phyloP scores from a whole-genome alignment of 495 filamentous ascomycete species.

The Xylaria nigripes region DNA sequence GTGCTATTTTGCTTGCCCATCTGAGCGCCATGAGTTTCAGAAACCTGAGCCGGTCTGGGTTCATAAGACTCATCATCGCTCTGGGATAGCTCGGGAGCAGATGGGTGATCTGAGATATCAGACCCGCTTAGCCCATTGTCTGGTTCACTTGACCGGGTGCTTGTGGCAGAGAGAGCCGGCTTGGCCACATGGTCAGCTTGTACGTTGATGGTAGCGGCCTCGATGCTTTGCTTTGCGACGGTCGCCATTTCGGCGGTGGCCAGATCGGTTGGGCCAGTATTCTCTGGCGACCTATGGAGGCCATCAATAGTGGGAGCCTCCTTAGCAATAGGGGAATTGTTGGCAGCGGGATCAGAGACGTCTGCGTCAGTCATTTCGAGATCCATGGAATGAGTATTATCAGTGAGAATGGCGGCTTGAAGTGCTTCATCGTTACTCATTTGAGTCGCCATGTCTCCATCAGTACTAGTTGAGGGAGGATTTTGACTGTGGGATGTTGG shows the following conservation, averaged over 20 bases:
- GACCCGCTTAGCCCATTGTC: conserved; percentile 1
- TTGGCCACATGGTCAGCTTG: neutral
- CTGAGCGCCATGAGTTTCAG: neutral
- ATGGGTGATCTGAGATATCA: conserved; percentile 1
- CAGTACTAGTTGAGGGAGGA: conserved; percentile 2
- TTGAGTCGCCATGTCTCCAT: conserved; percentile 15
- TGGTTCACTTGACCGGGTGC: neutral
- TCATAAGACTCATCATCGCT: conserved; percentile 13
- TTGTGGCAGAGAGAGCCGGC: neutral
- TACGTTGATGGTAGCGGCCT: neutral
- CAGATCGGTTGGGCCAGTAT: neutral
- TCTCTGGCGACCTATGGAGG: neutral
- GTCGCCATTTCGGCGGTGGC: neutral
- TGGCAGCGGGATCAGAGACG: neutral
- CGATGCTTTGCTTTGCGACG: neutral
- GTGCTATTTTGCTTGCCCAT: neutral
- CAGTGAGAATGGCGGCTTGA: conserved; percentile 2
- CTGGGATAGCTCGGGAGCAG: conserved; percentile 3
- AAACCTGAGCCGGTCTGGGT: conserved; percentile 3
- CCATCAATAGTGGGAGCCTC: neutral
- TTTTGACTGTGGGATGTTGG: neutral
- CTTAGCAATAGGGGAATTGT: neutral
- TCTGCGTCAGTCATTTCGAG: neutral
- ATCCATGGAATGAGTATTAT: neutral
- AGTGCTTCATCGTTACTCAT: conserved; percentile 4